phyloP scores from a whole-genome alignment of 1,139 yeast species.

The Nadsonia starkeyi-henricii region DNA sequence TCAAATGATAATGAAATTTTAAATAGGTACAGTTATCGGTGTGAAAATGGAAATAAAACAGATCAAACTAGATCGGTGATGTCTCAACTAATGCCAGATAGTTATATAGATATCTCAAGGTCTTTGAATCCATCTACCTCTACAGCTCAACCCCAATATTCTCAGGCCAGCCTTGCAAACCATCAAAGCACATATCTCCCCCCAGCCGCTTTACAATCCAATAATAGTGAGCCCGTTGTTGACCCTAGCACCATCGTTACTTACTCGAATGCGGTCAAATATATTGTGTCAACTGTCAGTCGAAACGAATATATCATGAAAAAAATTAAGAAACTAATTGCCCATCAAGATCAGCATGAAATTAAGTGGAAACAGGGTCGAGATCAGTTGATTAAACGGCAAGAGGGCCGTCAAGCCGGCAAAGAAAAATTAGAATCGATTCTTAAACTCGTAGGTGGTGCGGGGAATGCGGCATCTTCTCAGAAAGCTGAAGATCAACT shows the following conservation, averaged over 20 bases:
- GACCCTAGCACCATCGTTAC: conserved; percentile 15
- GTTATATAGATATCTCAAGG: too few species aligned
- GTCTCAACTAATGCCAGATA: not conserved
- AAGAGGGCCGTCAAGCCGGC: conserved; percentile 8
- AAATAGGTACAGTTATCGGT: too few species aligned
- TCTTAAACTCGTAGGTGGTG: conserved; percentile 13
- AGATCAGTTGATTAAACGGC: conserved; percentile 10
- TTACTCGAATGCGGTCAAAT: conserved; percentile 15
- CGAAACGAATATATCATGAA: conserved; percentile 11
- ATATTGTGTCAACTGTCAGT: conserved; percentile 13
- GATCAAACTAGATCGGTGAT: too few species aligned
- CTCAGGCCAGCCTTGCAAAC: too few species aligned
- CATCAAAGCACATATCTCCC: too few species aligned
- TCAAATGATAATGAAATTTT: too few species aligned
- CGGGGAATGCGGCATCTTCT: conserved; percentile 8
- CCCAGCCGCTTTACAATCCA: too few species aligned
- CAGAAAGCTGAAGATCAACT: conserved; percentile 1
- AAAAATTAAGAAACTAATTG: conserved; percentile 12
- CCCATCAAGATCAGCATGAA: conserved; percentile 15
- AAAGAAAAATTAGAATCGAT: conserved; percentile 12
- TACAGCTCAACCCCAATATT: too few species aligned
- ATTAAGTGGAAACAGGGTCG: conserved; percentile 13
- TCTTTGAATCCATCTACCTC: too few species aligned
- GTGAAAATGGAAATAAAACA: not conserved
- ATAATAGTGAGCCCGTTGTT: not conserved